Percentiles rank a stretch among this genome's conserved stretches.
These are phyloP conservation scores for Microbotryum silenes-acaulis DNA, from an alignment of 1,284 basidiomycete species.

Conservation along the genomic window DNA sequence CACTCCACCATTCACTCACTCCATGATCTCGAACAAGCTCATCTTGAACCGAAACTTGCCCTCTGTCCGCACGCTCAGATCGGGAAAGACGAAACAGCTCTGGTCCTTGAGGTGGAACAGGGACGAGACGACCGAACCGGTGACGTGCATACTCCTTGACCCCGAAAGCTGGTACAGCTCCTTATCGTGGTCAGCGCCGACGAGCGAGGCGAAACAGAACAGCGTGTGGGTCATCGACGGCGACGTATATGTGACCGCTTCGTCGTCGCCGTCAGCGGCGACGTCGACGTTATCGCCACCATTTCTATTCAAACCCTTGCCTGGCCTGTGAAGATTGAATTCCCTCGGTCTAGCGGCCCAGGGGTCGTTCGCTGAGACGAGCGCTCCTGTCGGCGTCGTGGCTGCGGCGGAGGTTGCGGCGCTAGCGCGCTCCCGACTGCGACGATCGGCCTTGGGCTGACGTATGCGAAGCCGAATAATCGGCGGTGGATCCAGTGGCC, in stretches of 20 bases:
- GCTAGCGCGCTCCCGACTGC: neutral
- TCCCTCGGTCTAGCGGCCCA: too few relatives aligned
- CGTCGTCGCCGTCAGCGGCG: slow-evolving; percentile 14
- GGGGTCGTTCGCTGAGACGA: too few relatives aligned
- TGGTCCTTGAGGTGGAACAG: slow-evolving; percentile 91
- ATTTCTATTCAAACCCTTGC: too few relatives aligned
- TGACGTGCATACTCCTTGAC: slow-evolving; percentile 74
- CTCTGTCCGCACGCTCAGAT: slow-evolving; percentile 58
- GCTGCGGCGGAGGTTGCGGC: slow-evolving; percentile 25
- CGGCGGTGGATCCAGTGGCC: slow-evolving; percentile 91
- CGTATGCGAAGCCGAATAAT: slow-evolving; percentile 88
- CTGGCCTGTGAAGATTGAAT: too few relatives aligned
- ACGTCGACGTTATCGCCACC: slow-evolving; percentile 18
- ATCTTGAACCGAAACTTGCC: slow-evolving; percentile 80
- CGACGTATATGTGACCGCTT: slow-evolving; percentile 8
- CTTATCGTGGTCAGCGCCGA: slow-evolving; percentile 49
- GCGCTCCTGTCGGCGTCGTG: too few relatives aligned
- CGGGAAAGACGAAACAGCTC: slow-evolving; percentile 52
- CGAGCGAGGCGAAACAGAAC: slow-evolving; percentile 81
- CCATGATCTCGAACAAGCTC: slow-evolving; percentile 84
- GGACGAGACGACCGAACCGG: slow-evolving; percentile 80
- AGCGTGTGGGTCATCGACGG: slow-evolving; percentile 60
- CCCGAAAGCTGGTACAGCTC: slow-evolving; percentile 90
- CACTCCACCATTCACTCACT: slow-evolving; percentile 50
- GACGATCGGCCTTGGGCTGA: slow-evolving; percentile 39